Base-by-base conservation (phyloP, 1,284 basidiomycete genomes). In the Cryptococcus sp. region DNA sequence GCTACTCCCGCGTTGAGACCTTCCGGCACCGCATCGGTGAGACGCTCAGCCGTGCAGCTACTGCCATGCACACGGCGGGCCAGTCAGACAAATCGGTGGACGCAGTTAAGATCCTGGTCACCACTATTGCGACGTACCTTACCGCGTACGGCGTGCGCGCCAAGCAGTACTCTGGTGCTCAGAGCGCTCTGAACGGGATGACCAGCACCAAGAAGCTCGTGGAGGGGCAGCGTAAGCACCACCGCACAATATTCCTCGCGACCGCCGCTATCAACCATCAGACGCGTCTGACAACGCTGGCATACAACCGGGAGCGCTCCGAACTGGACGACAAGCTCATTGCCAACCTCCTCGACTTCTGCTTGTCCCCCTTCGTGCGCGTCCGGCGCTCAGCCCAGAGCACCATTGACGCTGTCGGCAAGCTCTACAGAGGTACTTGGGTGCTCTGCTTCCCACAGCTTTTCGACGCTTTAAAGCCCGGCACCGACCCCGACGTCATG, bases 31-130 rank as follows among this genome's bases (percentile, higher is more conserved):
- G 85, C 15, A 87, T 88, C 60, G 92, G 90, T 2, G 77, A 84
- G 43, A 78, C 90, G 16, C 77, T 91, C 35, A 83, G 88, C 61
- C 79, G 79, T 16, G 91, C 92, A 1, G 86, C 91, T 3, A 78
- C 76, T 16, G 81, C 83, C n/a, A 77, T 92, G 54, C 82, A 81
- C 38, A 80, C 83, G 52, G 85, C 88, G 67, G 88, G 87, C 6
- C 71, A 72, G 50, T 87, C 87, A 64, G 93, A 96, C 76, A 92
- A 94, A 72, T 93, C 95, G 64, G 92, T 94, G 55, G 96, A 98
- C 72, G 87, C 90, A 11, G 85, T 96, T 60, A 80, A 80, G 64
- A 73, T 79, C 54, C 72, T 82, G 9, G 76, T 82, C 38, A 73
- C 76, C 0, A 73, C 73, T 15, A 74, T 77, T 35, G 71, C 72